Percentiles rank a stretch among this genome's conserved stretches.
Evolutionary conservation across 2,329 filamentous ascomycete species (phyloP).

Genomic region (Aotearoamyces nothofagi): DNA sequence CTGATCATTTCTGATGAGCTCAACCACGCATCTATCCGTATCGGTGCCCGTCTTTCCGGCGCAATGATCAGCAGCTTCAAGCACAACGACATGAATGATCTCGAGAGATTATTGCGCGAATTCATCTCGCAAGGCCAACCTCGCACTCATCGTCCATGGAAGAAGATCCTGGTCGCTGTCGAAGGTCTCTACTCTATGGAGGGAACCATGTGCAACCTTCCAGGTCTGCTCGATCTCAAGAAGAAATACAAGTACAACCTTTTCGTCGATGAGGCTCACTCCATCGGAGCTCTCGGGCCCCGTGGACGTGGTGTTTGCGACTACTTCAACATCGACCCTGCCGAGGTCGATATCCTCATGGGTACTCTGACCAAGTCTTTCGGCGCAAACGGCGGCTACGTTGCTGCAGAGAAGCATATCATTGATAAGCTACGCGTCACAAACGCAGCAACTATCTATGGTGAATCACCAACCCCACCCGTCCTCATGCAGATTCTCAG

Average conservation of each 20-base stretch:
- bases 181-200: slow-evolving; percentile 99
- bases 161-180: slow-evolving; percentile 93
- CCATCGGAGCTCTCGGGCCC: slow-evolving; percentile 81
- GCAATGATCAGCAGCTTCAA: slow-evolving; percentile 94
- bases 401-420: slow-evolving; percentile 76
- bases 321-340: slow-evolving; percentile 83
- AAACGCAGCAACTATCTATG: slow-evolving; percentile 76
- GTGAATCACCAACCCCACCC: slow-evolving; percentile 75
- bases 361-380: slow-evolving; percentile 97
- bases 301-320: slow-evolving; percentile 87
- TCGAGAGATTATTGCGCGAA: slow-evolving; percentile 78
- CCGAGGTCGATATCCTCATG: slow-evolving; percentile 91
- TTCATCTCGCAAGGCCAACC: slow-evolving; percentile 94
- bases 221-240: slow-evolving; percentile 74
- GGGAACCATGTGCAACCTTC: slow-evolving; percentile 96
- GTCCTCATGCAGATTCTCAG: slow-evolving; percentile 84
- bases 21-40: slow-evolving; percentile 94
- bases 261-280: slow-evolving; percentile 94
- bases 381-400: slow-evolving; percentile 91
- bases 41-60: slow-evolving; percentile 83
- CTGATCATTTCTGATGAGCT: slow-evolving; percentile 93
- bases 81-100: slow-evolving; percentile 86
- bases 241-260: slow-evolving; percentile 94
- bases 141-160: slow-evolving; percentile 96
- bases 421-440: slow-evolving; percentile 81